Evolutionary conservation across 2,329 filamentous ascomycete genomes (phyloP).

Genomic region (Whalleya microplaca): DNA sequence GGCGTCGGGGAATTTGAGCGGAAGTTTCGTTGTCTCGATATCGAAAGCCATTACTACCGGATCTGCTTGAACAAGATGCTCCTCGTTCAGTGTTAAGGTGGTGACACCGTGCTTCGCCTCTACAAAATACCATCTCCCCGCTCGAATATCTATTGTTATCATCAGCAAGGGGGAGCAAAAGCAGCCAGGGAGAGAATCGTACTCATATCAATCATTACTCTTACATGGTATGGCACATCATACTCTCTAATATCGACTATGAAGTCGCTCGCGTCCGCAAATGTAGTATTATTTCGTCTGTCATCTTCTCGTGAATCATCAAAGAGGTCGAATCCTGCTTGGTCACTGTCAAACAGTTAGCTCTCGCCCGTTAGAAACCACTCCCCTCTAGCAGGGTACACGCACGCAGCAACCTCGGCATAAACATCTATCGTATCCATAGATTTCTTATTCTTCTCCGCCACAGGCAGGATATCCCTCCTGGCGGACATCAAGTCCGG

Average conservation of each 20-base stretch:
- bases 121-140: conserved; percentile 96
- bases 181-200: conserved; percentile 13
- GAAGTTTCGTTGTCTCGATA: conserved; percentile 96
- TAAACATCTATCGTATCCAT: conserved; percentile 98
- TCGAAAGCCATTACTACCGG: conserved; percentile 99
- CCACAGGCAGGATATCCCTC: conserved; percentile 83
- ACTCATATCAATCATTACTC: conserved; percentile 96
- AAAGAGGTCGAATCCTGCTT: conserved; percentile 80
- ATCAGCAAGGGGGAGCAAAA: neutral
- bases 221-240: conserved; percentile 98
- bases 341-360: conserved; percentile 33
- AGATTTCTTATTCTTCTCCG: conserved; percentile 95
- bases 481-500: conserved; percentile 82
- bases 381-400: conserved; percentile 18
- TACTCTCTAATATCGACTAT: conserved; percentile 99
- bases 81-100: conserved; percentile 82
- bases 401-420: conserved; percentile 88
- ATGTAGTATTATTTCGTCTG: conserved; percentile 73
- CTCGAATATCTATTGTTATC: conserved; percentile 74
- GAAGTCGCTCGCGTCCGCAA: conserved; percentile 91
- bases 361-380: neutral
- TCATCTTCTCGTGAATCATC: conserved; percentile 84
- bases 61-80: conserved; percentile 86
- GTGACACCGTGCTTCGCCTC: conserved; percentile 91
- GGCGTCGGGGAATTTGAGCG: conserved; percentile 94